phyloP scores from a whole-genome alignment of 352 stramenopile genomes.

The Pythium phragmiticola region DNA sequence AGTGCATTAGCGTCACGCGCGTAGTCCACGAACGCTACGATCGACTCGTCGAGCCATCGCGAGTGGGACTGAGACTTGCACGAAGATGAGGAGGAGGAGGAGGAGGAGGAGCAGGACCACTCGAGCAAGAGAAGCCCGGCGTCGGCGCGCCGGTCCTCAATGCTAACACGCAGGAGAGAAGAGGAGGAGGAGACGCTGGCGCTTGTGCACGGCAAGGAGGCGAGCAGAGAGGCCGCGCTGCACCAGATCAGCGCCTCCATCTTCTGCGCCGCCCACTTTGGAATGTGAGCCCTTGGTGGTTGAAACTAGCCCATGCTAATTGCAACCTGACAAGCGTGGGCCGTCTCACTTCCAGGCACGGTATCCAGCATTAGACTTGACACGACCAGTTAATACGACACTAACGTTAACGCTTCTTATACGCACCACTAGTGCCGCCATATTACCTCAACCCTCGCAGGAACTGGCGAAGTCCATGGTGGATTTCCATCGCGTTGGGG shows the following conservation, averaged over 20 bases:
- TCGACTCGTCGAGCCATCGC: slow-evolving; percentile 24
- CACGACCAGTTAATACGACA: too few species aligned
- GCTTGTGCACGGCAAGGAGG: not conserved
- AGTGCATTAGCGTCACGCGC: slow-evolving; percentile 5
- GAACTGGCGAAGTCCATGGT: not conserved
- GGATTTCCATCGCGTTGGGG: not conserved
- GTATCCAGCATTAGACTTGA: too few species aligned
- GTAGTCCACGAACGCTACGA: slow-evolving; percentile 3
- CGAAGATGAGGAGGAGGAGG: not conserved
- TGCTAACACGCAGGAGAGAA: slow-evolving; percentile 5
- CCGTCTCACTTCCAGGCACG: too few species aligned
- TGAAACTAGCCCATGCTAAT: too few species aligned
- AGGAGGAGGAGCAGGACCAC: slow-evolving; percentile 12
- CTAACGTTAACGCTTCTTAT: too few species aligned
- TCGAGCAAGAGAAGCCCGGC: slow-evolving; percentile 19
- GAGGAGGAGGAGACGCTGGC: slow-evolving; percentile 1
- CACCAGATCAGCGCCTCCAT: slow-evolving; percentile 11
- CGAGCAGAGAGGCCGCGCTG: slow-evolving; percentile 2
- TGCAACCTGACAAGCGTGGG: too few species aligned
- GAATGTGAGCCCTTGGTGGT: too few species aligned
- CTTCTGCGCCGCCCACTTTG: not conserved
- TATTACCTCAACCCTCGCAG: not conserved
- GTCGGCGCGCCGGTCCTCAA: slow-evolving; percentile 1
- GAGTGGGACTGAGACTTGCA: slow-evolving; percentile 7
- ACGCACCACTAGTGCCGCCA: too few species aligned